These are phyloP conservation scores for Nothopassalora personata DNA, from an alignment of 2,329 filamentous ascomycete species.

Conservation along the genomic window DNA sequence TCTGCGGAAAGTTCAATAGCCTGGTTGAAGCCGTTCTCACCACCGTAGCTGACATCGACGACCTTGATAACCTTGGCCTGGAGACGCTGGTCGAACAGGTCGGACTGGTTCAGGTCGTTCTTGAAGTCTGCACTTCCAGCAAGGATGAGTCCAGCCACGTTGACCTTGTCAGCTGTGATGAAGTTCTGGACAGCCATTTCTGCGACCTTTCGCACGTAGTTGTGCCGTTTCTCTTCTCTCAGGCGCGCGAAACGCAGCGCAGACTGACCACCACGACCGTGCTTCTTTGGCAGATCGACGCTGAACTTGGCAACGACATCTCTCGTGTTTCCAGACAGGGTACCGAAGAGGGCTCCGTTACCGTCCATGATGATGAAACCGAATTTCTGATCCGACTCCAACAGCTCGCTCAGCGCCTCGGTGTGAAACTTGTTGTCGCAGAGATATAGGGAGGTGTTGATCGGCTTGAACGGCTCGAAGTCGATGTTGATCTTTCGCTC, in stretches of 20 bases:
- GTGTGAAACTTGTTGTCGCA: conserved; percentile 99
- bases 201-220: conserved; percentile 98
- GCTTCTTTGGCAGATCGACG: conserved; percentile 98
- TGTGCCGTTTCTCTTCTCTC: conserved; percentile 98
- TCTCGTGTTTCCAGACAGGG: conserved; percentile 92
- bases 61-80: conserved; percentile 97
- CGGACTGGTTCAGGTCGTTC: conserved; percentile 95
- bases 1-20: conserved; percentile 93
- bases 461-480: conserved; percentile 99
- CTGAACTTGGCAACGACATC: conserved; percentile 97
- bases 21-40: conserved; percentile 99
- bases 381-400: conserved; percentile 98
- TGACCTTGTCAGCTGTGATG: conserved; percentile 97
- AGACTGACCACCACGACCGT: conserved; percentile 99
- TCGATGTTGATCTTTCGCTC: conserved; percentile 99
- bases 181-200: conserved; percentile 98
- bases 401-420: conserved; percentile 89
- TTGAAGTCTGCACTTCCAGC: conserved; percentile 99
- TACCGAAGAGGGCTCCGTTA: conserved; percentile 96
- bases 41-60: conserved; percentile 96
- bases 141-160: conserved; percentile 90
- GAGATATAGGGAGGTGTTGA: conserved; percentile 98
- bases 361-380: conserved; percentile 99
- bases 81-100: conserved; percentile 91
- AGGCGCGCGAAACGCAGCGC: conserved; percentile 99